phyloP scores from a whole-genome alignment of 345 rosid species.

The Arabidopsis thaliana region TAIR10.1 NC_003075.7:14188501-14189000 shows the following conservation, averaged over 20 bases:
- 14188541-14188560: not conserved
- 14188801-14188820: not conserved
- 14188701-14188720: not conserved
- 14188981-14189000: not conserved
- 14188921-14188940: too few relatives aligned
- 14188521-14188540: constrained; percentile 10
- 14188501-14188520: constrained; percentile 22
- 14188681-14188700: not conserved
- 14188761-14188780: not conserved
- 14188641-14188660: constrained; percentile 14
- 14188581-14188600: constrained; percentile 19
- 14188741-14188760: not conserved
- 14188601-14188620: constrained; percentile 9
- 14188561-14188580: not conserved
- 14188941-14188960: too few relatives aligned
- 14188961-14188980: not conserved
- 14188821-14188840: not conserved
- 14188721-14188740: not conserved
- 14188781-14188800: not conserved
- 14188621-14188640: constrained; percentile 8
- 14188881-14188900: too few relatives aligned
- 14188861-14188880: not conserved
- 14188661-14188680: constrained; percentile 12
- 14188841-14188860: too few relatives aligned
- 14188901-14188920: too few relatives aligned